Evolutionary conservation across 495 filamentous ascomycete genomes (phyloP), one percentile per base, ranked within the genome.

Genomic region (Stereocaulon alpinum): DNA sequence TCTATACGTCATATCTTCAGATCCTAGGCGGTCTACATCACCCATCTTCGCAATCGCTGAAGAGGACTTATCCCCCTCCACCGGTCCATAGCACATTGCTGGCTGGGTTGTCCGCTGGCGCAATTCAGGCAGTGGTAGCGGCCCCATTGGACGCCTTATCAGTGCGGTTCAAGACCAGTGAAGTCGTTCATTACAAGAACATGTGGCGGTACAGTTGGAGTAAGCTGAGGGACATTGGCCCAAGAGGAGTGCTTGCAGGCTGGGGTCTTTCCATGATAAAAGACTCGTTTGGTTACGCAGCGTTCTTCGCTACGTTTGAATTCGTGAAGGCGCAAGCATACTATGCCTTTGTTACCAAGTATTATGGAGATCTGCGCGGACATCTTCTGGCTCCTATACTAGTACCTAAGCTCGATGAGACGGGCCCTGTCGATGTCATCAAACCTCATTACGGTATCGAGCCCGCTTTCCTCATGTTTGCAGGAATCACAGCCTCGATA

Each of bases 131-230:
- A 29, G 65, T 95, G 29, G 71, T 92, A 24, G 91, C 90, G 0
- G 89, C 91, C 0, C 91, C 91, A 2, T 75, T 95, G n/a, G 91
- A 96, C 68, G 91, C 91, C 4, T 77, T 96, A 7, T 86, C 91
- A 67, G 83, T 89, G 27, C 81, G 90, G 45, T 87, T 90, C 62
- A 82, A 85, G 51, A 83, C 86, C 45, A 76, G 73, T 51, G 85
- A 89, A 49, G 80, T 90, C 61, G 72, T 88, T 7, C 81, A 80
- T 58, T 88, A 89, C 63, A 80, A 77, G 61, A 90, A 80, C 65
- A 89, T 95, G 82, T 95, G 88, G 88, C 75, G 82, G 3, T 95
- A 93, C 63, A 82, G 83, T 3, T 71, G 72, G 32, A 78, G 82
- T 49, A 95, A 95, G 69, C 75, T 91, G 18, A 76, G 72, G 15